These are phyloP conservation scores for Punica granatum DNA, from an alignment of 345 rosid genomes.

Conservation along the genomic window DNA sequence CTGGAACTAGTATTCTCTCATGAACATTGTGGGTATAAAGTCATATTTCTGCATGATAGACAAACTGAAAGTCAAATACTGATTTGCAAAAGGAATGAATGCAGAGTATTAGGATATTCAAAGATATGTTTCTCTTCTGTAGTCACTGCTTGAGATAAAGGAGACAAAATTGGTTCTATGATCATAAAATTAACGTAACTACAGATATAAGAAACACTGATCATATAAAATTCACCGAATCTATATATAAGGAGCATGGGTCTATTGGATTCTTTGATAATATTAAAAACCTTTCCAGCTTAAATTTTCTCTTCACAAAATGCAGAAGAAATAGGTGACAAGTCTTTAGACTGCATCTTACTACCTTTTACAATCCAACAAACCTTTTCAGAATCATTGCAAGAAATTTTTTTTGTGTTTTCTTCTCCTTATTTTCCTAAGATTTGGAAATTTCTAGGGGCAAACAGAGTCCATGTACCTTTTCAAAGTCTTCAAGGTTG, in stretches of 20 bases:
- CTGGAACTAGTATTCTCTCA: background rate
- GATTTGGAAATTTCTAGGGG: background rate
- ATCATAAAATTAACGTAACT: background rate
- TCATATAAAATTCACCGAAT: background rate
- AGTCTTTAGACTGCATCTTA: background rate
- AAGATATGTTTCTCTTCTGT: background rate
- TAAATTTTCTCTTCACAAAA: background rate
- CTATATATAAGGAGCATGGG: background rate
- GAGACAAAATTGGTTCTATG: background rate
- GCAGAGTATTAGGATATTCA: background rate
- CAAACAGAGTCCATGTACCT: constrained; percentile 30
- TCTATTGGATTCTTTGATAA: background rate
- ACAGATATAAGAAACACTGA: background rate
- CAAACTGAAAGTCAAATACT: background rate
- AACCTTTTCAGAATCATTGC: background rate
- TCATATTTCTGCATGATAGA: background rate
- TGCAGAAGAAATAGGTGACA: background rate
- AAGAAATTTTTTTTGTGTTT: background rate
- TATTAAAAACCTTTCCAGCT: background rate
- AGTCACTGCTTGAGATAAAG: background rate
- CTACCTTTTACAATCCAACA: background rate
- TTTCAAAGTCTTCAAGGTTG: constrained; percentile 64
- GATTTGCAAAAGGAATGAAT: background rate
- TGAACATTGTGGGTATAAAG: background rate
- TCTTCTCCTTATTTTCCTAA: background rate